phyloP scores from a whole-genome alignment of 208 protist species.

The Leishmania mexicana region DNA sequence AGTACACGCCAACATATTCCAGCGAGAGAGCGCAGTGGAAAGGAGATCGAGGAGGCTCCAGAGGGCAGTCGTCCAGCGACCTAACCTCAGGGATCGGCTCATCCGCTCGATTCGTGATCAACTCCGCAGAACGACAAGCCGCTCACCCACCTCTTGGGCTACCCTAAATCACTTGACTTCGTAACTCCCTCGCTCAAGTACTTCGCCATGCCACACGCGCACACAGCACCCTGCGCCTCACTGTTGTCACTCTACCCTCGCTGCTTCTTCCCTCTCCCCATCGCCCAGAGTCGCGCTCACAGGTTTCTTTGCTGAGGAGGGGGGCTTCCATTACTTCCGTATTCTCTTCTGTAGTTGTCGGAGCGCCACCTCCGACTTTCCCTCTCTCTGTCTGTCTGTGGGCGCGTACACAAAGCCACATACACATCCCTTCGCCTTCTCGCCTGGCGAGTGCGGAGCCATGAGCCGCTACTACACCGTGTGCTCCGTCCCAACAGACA shows the following conservation, averaged over 20 bases:
- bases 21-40: not conserved
- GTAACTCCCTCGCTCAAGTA: not conserved
- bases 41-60: not conserved
- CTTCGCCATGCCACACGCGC: not conserved
- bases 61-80: not conserved
- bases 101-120: not conserved
- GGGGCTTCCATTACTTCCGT: not conserved
- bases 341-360: not conserved
- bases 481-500: constrained; percentile 59
- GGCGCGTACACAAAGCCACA: not conserved
- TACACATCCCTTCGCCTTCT: not conserved
- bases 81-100: not conserved
- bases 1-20: not conserved
- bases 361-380: not conserved
- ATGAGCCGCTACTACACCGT: constrained; percentile 42
- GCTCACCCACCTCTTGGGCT: not conserved
- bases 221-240: not conserved
- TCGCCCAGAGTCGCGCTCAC: not conserved
- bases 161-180: not conserved
- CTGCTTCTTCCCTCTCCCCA: constrained; percentile 7
- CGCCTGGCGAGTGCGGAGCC: not conserved
- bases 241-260: not conserved
- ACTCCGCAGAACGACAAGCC: not conserved
- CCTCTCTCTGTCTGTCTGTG: constrained; percentile 1
- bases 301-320: not conserved